Evolutionary conservation across 2,329 filamentous ascomycete species (phyloP).

Genomic region (Alternaria viburni): DNA sequence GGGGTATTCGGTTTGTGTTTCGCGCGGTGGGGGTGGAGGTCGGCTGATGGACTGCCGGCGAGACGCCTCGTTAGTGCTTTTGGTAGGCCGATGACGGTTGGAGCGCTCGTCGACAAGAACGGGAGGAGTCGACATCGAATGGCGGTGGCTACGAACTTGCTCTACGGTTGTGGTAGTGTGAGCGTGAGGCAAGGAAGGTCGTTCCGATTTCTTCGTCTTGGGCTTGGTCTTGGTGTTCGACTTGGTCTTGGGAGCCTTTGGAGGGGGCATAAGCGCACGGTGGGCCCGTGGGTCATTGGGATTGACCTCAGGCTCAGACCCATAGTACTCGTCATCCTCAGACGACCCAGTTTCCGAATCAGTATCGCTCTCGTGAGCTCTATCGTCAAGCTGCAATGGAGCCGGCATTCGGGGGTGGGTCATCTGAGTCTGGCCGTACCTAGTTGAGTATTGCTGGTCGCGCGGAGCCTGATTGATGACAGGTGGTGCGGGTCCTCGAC

Average conservation of each 20-base stretch:
- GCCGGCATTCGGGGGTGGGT: no score
- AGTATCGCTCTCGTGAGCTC: no score
- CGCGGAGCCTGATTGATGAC: no score
- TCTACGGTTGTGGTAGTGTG: constrained; percentile 31
- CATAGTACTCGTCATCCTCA: constrained; percentile 1
- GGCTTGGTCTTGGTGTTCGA: constrained; percentile 5
- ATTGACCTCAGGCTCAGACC: constrained; percentile 4
- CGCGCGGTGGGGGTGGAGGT: constrained; percentile 44
- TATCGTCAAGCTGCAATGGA: no score
- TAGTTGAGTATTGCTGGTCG: no score
- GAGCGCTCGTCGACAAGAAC: constrained; percentile 22
- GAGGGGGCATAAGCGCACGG: constrained; percentile 36
- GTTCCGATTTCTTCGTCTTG: constrained; percentile 6
- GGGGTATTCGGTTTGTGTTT: constrained; percentile 39
- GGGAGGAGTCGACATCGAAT: constrained; percentile 15
- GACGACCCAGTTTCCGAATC: constrained; percentile 19
- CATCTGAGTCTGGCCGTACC: no score
- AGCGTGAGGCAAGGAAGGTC: constrained; percentile 35
- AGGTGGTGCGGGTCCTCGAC: no score
- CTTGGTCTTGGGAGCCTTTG: constrained; percentile 18
- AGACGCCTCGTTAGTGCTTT: constrained; percentile 25
- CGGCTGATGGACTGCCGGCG: constrained; percentile 35
- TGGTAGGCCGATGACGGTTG: constrained; percentile 16
- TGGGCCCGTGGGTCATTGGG: constrained; percentile 8
- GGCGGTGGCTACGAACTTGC: constrained; percentile 14